Evolutionary conservation across 2,329 filamentous ascomycete species (phyloP), one percentile per base, ranked within the genome.

Genomic region (Claviceps citrina): DNA sequence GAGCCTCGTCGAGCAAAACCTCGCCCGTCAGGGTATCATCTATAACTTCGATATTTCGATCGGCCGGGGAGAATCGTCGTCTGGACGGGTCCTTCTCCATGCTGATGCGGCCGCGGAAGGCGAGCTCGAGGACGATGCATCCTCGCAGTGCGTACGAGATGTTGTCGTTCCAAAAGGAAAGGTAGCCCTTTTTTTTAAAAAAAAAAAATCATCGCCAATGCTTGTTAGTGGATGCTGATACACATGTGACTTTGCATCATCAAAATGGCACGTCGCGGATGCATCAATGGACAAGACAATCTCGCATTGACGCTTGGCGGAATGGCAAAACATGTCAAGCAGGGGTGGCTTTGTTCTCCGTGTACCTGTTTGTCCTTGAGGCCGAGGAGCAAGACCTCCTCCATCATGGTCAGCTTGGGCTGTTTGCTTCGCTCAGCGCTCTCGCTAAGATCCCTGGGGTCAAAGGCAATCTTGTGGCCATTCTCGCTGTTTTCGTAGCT

Each of bases 131-230:
- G 51, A 98, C 91, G 59, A 98, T 98, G 65, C 91, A 98, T 57
- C 91, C 91, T 60, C 91, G 80, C 46, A 98, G 73, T 49, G 91
- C 91, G 61, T 98, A 98, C 44, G 87, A 95, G 56, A 98, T 98
- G 66, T 98, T 98, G 65, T 98, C 91, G 65, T 98, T 98, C 91
- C 91, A 98, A 65, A 98, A 98, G 24, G 89, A 96, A 47, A 98
- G 78, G 59, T 98, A 96, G 49, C 91, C 91, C 86, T 94, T 57
- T 4, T 30, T 25, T 31, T 30, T 35, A 2, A 35, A 10, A 24
- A n/a, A 10, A 24, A 24, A 24, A 24, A 24, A 24, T 5, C 5
- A 24, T 24, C 22, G 22, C n/a, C 39, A 30, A 33, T 16, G 31
- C 44, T 40, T 19, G 43, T 39, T 41, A 44, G 45, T 35, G 32